phyloP scores from a whole-genome alignment of 306 rosid species.

The Begonia peltatifolia region DNA sequence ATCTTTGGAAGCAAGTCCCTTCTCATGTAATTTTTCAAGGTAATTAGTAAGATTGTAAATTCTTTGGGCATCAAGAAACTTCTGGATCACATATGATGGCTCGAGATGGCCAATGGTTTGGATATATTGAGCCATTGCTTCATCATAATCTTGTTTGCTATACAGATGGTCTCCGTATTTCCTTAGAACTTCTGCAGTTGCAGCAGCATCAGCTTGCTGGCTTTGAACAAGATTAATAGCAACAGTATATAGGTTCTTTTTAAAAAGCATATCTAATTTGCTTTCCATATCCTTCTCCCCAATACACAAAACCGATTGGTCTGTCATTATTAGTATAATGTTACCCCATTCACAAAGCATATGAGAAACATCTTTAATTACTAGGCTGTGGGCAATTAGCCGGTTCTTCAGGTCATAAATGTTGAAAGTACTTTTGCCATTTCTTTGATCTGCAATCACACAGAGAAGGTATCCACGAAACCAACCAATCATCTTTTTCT shows the following conservation, averaged over 20 bases:
- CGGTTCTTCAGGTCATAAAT: constrained; percentile 88
- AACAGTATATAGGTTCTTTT: constrained; percentile 81
- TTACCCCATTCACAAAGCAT: constrained; percentile 98
- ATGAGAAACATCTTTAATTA: constrained; percentile 78
- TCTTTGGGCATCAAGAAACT: constrained; percentile 96
- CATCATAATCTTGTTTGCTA: constrained; percentile 93
- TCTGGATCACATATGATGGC: constrained; percentile 95
- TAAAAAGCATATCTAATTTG: constrained; percentile 93
- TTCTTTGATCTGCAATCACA: constrained; percentile 91
- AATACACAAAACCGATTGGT: constrained; percentile 74
- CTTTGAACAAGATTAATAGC: constrained; percentile 95
- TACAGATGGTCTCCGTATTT: constrained; percentile 92
- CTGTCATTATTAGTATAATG: constrained; percentile 75
- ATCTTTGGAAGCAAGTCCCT: constrained; percentile 97
- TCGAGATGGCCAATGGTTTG: constrained; percentile 93
- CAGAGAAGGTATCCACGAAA: constrained; percentile 94
- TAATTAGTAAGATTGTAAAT: constrained; percentile 92
- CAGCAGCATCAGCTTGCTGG: constrained; percentile 97
- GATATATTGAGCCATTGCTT: constrained; percentile 92
- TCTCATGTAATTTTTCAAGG: constrained; percentile 91
- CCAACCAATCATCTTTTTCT: constrained; percentile 89
- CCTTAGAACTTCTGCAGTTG: constrained; percentile 93
- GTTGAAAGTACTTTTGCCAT: constrained; percentile 61
- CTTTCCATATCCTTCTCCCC: constrained; percentile 99
- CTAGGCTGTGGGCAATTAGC: constrained; percentile 75